Percentiles rank a stretch among this genome's conserved stretches.
phyloP scores from a whole-genome alignment of 176 grass and related monocot species.

The bread wheat (Triticum aestivum) region IWGSC_CS_RefSeq_v2.1 NC_057811.1:479163639-479164138 shows the following conservation, averaged over 20 bases:
- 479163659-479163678: slow-evolving; percentile 42
- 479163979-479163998: slow-evolving; percentile 60
- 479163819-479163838: slow-evolving; percentile 47
- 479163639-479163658: slow-evolving; percentile 58
- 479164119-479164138: slow-evolving; percentile 33
- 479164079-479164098: slow-evolving; percentile 55
- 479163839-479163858: slow-evolving; percentile 46
- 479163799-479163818: not conserved
- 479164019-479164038: slow-evolving; percentile 47
- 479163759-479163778: slow-evolving; percentile 57
- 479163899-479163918: slow-evolving; percentile 51
- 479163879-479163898: slow-evolving; percentile 41
- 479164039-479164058: slow-evolving; percentile 52
- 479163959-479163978: slow-evolving; percentile 54
- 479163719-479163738: slow-evolving; percentile 54
- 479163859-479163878: slow-evolving; percentile 32
- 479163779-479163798: slow-evolving; percentile 23
- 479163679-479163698: slow-evolving; percentile 64
- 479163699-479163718: slow-evolving; percentile 71
- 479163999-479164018: slow-evolving; percentile 49
- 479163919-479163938: slow-evolving; percentile 39
- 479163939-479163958: slow-evolving; percentile 49
- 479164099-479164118: slow-evolving; percentile 48
- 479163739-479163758: slow-evolving; percentile 80
- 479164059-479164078: slow-evolving; percentile 44